Evolutionary conservation across 768 basidiomycete species (phyloP), one percentile per base, ranked within the genome.

Genomic region (Leccinum obscurum): DNA sequence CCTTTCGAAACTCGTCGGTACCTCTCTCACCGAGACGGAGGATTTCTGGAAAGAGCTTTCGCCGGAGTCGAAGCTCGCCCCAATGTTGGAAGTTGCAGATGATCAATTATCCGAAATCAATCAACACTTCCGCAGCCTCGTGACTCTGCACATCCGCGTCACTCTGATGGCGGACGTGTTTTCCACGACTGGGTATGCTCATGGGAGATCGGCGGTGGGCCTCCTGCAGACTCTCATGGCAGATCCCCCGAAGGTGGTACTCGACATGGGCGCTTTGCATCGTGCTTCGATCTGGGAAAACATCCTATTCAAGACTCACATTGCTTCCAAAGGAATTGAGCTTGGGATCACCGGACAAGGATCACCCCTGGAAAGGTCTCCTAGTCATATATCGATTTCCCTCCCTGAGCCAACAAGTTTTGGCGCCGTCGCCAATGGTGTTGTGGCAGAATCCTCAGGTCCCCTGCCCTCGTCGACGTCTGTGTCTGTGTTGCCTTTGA

Each of bases 81-180:
- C 82, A 3, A 76, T 89, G 65, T 73, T 91, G n/a, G 86, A 90
- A 52, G 64, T 57, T 50, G 55, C 61, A 81, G 86, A 75, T 24
- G 80, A 80, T 52, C 78, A 85, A 20, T 74, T 79, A 50, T 70
- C 75, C 11, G 73, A 77, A 35, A 81, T 83, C 10, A 92, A 92
- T 68, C 72, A 77, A 24, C 76, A 77, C 30, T 95, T 96, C 78
- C 83, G 92, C 34, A 80, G 77, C 62, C 80, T 96, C 8, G 82
- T 93, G 50, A 82, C 85, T 17, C 77, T 96, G 30, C 86, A 93
- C 64, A 87, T 92, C 46, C 87, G 91, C 20, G 81, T 93, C 56
- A 89, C 89, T 20, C 77, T 95, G 46, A 84, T 97, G 54, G 90
- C 91, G 7, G 95, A 97, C 66, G 86, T 95, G 17, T 95, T 95